These are phyloP conservation scores for Lepraria neglecta DNA, from an alignment of 495 filamentous ascomycete species.

Conservation along the genomic window DNA sequence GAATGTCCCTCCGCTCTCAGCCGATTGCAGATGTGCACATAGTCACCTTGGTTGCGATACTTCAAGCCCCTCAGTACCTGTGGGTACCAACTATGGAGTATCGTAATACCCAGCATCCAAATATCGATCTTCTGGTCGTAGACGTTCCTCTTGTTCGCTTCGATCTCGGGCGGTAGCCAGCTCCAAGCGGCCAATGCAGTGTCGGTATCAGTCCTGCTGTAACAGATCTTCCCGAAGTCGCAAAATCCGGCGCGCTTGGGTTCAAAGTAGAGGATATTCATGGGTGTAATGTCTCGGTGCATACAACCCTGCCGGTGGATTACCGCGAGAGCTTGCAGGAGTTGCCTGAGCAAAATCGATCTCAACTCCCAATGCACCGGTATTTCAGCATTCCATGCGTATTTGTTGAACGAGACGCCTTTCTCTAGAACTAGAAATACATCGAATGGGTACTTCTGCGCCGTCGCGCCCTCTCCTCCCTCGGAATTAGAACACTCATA, in stretches of 20 bases:
- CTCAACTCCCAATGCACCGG: not conserved
- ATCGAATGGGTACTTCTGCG: not conserved
- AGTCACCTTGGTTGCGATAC: not conserved
- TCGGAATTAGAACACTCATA: constrained; percentile 3
- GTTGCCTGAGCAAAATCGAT: not conserved
- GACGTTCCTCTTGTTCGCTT: not conserved
- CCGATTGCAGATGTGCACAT: not conserved
- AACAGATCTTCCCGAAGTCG: constrained; percentile 21
- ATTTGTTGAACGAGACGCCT: constrained; percentile 9
- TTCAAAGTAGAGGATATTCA: constrained; percentile 19
- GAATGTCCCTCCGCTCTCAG: not conserved
- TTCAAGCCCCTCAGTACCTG: not conserved
- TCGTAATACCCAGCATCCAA: constrained; percentile 20
- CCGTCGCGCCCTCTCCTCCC: not conserved
- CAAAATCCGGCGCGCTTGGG: not conserved
- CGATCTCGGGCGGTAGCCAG: constrained; percentile 15
- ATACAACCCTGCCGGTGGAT: constrained; percentile 15
- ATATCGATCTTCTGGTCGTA: constrained; percentile 19
- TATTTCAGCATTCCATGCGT: not conserved
- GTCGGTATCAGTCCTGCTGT: not conserved
- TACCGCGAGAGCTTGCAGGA: constrained; percentile 1
- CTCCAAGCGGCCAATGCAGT: constrained; percentile 2
- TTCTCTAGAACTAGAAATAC: constrained; percentile 12
- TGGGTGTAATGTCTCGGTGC: constrained; percentile 18
- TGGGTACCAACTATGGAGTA: constrained; percentile 13